Evolutionary conservation across 192 early-diverging fungal species (phyloP).

Genomic region (Coemansia sp.): DNA sequence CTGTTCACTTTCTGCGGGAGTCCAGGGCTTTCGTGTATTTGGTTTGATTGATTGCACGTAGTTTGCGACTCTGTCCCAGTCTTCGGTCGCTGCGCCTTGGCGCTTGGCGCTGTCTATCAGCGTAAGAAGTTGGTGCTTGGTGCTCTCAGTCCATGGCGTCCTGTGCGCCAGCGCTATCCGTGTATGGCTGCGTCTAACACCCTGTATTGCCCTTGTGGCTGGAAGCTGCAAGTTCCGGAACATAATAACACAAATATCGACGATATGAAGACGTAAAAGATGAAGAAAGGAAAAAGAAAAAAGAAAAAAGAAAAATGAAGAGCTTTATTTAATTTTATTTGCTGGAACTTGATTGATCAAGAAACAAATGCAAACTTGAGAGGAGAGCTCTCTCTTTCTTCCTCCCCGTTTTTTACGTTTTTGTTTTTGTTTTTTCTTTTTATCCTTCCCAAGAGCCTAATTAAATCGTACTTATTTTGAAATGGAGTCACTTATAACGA

Average conservation of each 20-base stretch:
- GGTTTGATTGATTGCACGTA: not conserved
- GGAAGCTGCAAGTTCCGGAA: no score
- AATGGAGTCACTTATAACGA: conserved; percentile 5
- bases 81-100: not conserved
- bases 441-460: not conserved
- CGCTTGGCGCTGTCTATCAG: not conserved
- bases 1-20: not conserved
- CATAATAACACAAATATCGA: no score
- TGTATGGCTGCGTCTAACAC: not conserved
- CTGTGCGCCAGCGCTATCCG: not conserved
- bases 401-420: no score
- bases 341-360: no score
- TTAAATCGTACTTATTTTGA: not conserved
- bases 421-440: not conserved
- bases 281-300: no score
- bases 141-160: not conserved
- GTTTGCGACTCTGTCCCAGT: not conserved
- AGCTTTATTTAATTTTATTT: no score
- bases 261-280: no score
- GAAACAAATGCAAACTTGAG: no score
- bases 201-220: no score
- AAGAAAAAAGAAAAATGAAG: no score
- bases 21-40: not conserved
- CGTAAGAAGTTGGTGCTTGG: not conserved
- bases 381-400: no score